Percentiles rank a stretch among this genome's conserved stretches.
Conservation (phyloP, 2,329 filamentous ascomycete genomes). For the Fusarium devonianum region DNA sequence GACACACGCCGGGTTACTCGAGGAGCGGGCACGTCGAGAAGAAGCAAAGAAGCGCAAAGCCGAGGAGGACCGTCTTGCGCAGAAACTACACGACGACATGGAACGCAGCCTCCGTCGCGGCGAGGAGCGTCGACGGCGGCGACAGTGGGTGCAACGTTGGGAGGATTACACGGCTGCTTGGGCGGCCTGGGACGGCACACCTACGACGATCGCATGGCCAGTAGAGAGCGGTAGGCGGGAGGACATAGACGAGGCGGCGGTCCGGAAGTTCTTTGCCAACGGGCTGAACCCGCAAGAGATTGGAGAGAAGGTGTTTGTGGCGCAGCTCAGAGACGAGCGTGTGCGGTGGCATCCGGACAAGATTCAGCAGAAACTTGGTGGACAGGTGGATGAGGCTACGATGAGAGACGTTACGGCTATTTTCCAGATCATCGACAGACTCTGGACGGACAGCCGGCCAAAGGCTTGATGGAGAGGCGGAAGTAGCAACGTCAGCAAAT, state of each 20-base stretch:
- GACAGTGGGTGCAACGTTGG: slow-evolving; percentile 68
- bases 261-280: slow-evolving; percentile 73
- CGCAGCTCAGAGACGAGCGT: slow-evolving; percentile 78
- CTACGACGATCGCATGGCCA: slow-evolving; percentile 72
- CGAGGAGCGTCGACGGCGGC: slow-evolving; percentile 65
- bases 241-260: slow-evolving; percentile 64
- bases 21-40: slow-evolving; percentile 73
- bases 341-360: slow-evolving; percentile 98
- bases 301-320: slow-evolving; percentile 55
- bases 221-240: slow-evolving; percentile 63
- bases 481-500: not conserved
- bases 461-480: slow-evolving; percentile 27
- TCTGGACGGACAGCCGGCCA: slow-evolving; percentile 72
- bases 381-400: slow-evolving; percentile 71
- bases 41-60: slow-evolving; percentile 59
- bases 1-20: slow-evolving; percentile 82
- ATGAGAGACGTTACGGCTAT: slow-evolving; percentile 85
- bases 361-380: slow-evolving; percentile 87
- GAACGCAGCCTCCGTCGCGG: slow-evolving; percentile 73
- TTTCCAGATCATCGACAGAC: slow-evolving; percentile 85
- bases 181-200: slow-evolving; percentile 59
- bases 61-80: slow-evolving; percentile 58
- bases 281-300: slow-evolving; percentile 53
- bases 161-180: slow-evolving; percentile 69
- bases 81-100: slow-evolving; percentile 67